Base-by-base conservation (phyloP, 179 eudicot species). In the Spinacia oleracea region DNA sequence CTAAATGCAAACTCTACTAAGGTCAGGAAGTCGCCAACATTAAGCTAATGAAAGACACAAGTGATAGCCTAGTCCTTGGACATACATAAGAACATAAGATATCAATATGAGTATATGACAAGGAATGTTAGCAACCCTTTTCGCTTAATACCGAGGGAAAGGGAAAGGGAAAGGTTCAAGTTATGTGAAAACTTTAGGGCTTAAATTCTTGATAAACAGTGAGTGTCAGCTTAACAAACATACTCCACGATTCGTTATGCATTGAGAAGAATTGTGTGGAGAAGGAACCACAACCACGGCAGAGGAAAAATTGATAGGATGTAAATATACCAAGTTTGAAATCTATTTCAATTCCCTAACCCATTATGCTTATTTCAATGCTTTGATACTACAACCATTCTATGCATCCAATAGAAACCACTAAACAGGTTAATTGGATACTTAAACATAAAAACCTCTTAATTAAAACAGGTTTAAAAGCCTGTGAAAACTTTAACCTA, bases 241-340 rank as follows among this genome's bases (percentile, higher is more conserved):
- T 59, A 10, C 23, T 23, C 64, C 64, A 6, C 31, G 16, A 18
- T 53, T 15, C 58, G 9, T 59, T 46, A 75, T 45, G 20, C 34
- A 38, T 38, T 20, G 8, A 76, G 4, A 9, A 63, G 10, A 9
- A 20, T 20, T 34, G 21, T 20, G 48, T 14, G 6, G 32, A 48
- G 78, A 76, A 32, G 59, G 14, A 76, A 64, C 40, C 34, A 38
- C 60, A 59, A 25, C 64, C 5, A 66, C 6, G 6, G 46, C 70
- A 35, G 38, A 66, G 23, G 70, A 35, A 66, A 6, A 20, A 25
- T 66, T 35, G 43, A 18, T 46, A 35, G 5, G 23, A 66, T 32
- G 69, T 34, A 64, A 9, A 20, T 32, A 29, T 4, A 27, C 40
- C 40, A 15, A 10, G n/a, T n/a, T 2, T 55, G 60, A 20, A n/a